Percentiles rank a stretch among this genome's conserved stretches.
Conservation (phyloP, 192 early-diverging fungal species). For the Thamnidium elegans region DNA sequence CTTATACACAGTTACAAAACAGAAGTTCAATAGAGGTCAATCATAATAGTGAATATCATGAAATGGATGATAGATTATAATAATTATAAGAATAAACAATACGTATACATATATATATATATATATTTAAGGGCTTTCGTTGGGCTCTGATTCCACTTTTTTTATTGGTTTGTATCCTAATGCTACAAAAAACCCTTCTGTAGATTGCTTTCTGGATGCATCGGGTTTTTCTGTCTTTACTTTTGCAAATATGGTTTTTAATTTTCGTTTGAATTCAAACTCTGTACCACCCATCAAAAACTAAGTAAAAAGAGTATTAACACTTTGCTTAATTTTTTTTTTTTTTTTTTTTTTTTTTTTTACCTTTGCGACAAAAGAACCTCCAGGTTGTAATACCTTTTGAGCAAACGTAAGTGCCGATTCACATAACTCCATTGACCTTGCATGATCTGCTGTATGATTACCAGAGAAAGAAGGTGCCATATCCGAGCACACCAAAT, state of each 20-base stretch:
- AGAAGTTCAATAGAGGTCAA: slow-evolving; percentile 6
- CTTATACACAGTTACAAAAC: slow-evolving; percentile 9
- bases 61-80: neutral
- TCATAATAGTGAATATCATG: neutral
- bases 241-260: slow-evolving; percentile 51
- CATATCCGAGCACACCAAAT: slow-evolving; percentile 70
- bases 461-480: slow-evolving; percentile 76
- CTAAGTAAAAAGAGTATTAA: slow-evolving; percentile 13
- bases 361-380: slow-evolving; percentile 69
- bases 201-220: slow-evolving; percentile 63
- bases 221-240: slow-evolving; percentile 68
- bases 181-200: slow-evolving; percentile 72
- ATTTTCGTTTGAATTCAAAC: slow-evolving; percentile 39
- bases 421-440: slow-evolving; percentile 69
- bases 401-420: slow-evolving; percentile 63
- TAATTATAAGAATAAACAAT: too few relatives aligned
- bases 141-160: too few relatives aligned
- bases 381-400: slow-evolving; percentile 49
- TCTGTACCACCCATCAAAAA: slow-evolving; percentile 64
- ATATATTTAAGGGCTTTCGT: too few relatives aligned
- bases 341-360: neutral
- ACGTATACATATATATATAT: too few relatives aligned
- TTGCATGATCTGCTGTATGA: slow-evolving; percentile 62
- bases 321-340: neutral
- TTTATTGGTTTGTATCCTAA: slow-evolving; percentile 36